Percentiles rank a stretch among this genome's conserved stretches.
Conservation (phyloP, 108 stramenopile genomes). For the Licmophora abbreviata region DNA sequence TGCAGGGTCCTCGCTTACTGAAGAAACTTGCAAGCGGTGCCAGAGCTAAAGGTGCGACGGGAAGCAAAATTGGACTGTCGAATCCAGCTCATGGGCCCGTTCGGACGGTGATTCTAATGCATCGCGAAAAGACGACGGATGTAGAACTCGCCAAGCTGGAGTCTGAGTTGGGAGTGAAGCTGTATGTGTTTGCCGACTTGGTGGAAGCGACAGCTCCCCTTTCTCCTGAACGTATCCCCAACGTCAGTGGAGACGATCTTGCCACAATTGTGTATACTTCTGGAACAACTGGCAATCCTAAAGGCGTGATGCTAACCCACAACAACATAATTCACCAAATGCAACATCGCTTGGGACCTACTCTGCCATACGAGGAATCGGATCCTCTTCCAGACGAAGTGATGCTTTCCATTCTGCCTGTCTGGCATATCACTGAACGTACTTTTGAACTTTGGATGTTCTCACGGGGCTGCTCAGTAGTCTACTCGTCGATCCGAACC, state of each 20-base stretch:
- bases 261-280: slow-evolving; percentile 95
- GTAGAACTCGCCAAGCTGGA: slow-evolving; percentile 50
- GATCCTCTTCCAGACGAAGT: slow-evolving; percentile 81
- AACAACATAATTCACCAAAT: slow-evolving; percentile 90
- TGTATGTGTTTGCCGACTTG: slow-evolving; percentile 51
- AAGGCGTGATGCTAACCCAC: slow-evolving; percentile 97
- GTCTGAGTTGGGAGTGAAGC: slow-evolving; percentile 34
- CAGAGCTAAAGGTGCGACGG: slow-evolving; percentile 26
- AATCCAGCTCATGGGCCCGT: slow-evolving; percentile 63
- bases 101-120: slow-evolving; percentile 62
- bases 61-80: slow-evolving; percentile 43
- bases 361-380: slow-evolving; percentile 52
- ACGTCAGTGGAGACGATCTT: slow-evolving; percentile 53
- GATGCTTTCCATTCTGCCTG: slow-evolving; percentile 79
- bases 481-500: slow-evolving; percentile 83
- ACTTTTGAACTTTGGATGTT: slow-evolving; percentile 86
- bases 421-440: slow-evolving; percentile 90
- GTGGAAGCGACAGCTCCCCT: slow-evolving; percentile 26
- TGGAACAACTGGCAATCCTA: slow-evolving; percentile 94
- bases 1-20: slow-evolving; percentile 69
- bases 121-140: slow-evolving; percentile 48
- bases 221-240: slow-evolving; percentile 23
- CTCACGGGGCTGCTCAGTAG: slow-evolving; percentile 73
- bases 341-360: slow-evolving; percentile 62
- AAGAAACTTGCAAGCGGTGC: slow-evolving; percentile 57